Evolutionary conservation across 2,329 filamentous ascomycete genomes (phyloP), one percentile per base, ranked within the genome.

Genomic region (Venturia aucupariae): DNA sequence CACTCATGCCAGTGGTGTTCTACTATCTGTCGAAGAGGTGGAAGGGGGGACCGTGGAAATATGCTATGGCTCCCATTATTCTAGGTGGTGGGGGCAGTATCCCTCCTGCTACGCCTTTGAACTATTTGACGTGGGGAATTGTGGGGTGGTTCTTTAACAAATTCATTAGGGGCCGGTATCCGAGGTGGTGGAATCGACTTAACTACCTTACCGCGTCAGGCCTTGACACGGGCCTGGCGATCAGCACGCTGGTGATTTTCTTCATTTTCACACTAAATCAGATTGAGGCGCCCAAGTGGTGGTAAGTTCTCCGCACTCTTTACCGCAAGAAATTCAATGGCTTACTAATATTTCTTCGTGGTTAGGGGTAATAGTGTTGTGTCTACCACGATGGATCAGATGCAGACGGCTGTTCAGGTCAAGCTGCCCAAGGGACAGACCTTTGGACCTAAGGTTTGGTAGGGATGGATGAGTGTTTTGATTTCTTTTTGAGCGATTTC

Each of bases 1-100:
- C 82, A 65, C 61, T 81, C 48, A 72, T 78, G 0, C 83, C 85
- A 5, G 68, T 86, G 42, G 63, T 78, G 62, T 77, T 86, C 68
- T 84, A 84, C 75, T 74, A 77, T 30, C 75, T 74, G 30, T 75
- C 78, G 60, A 80, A 79, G 69, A 77, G 77, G 38, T 83, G 78
- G 72, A 77, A 75, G 59, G 83, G 81, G 2, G 35, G 46, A 10
- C 78, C 78, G 0, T 69, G 79, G 51, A 78, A 77, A 64, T 82
- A 79, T 72, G 76, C 86, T 62, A 86, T 86, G 77, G 81, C 84
- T 4, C 85, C 85, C 1, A 75, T 87, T 66, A 84, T 87, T 68
- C 86, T 87, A 70, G 85, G 84, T 65, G 84, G 84, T 27, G 79
- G 82, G 7, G 81, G 79, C 0, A 67, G 76, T 41, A 86, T 87